Conservation (phyloP, 805 yeast species). For the Kuraishia hungarica region DNA sequence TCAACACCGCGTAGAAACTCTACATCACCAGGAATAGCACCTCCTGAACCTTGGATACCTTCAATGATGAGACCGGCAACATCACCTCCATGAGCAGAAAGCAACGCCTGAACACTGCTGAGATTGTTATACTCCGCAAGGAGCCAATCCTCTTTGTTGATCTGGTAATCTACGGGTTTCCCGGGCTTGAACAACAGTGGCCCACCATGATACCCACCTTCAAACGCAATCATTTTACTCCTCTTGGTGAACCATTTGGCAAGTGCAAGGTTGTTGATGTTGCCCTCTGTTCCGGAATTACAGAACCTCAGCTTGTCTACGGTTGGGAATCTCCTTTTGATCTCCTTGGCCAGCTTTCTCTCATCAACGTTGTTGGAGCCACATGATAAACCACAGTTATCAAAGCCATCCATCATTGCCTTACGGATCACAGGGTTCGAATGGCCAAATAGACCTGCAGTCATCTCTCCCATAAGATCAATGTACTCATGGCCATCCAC, state of each 20-base stretch:
- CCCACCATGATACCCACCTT: slow-evolving; percentile 10
- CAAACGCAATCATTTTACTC: slow-evolving; percentile 6
- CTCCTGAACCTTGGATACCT: slow-evolving; percentile 10
- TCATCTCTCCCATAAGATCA: slow-evolving; percentile 9
- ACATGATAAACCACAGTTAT: slow-evolving; percentile 5
- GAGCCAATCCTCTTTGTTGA: slow-evolving; percentile 3
- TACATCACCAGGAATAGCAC: slow-evolving; percentile 5
- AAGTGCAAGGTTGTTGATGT: slow-evolving; percentile 6
- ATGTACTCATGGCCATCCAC: slow-evolving; percentile 8
- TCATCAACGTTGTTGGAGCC: slow-evolving; percentile 7
- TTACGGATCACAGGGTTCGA: slow-evolving; percentile 7
- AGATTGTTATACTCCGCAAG: slow-evolving; percentile 5
- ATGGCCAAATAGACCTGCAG: slow-evolving; percentile 10
- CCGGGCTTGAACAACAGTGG: slow-evolving; percentile 5
- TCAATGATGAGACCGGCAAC: slow-evolving; percentile 10
- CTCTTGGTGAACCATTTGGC: slow-evolving; percentile 8
- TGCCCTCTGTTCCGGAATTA: slow-evolving; percentile 11
- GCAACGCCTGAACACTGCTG: slow-evolving; percentile 1
- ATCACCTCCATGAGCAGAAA: background rate
- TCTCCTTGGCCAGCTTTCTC: slow-evolving; percentile 3
- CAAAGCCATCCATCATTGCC: slow-evolving; percentile 4
- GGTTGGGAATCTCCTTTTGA: slow-evolving; percentile 5
- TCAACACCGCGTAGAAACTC: slow-evolving; percentile 6
- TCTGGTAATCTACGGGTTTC: slow-evolving; percentile 1
- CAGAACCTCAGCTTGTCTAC: slow-evolving; percentile 7